A percentile compares a stretch with the other conserved stretches of the same genome.
Conservation (phyloP, 495 filamentous ascomycete genomes). For the Aspergillus panamensis region DNA sequence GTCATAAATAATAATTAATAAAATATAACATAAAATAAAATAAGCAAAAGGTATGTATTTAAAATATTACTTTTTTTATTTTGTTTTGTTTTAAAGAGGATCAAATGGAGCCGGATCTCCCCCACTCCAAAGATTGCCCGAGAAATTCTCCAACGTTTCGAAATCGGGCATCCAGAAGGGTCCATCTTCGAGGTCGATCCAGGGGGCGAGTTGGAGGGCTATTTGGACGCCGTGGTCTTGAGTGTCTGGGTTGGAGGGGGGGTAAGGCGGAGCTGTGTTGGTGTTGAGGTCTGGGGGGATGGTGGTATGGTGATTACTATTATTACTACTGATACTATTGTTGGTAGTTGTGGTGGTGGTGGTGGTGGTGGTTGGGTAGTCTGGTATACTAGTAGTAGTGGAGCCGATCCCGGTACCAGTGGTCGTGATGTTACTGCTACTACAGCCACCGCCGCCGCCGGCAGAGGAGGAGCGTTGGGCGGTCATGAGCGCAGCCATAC, state of each 20-base stretch:
- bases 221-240: constrained; percentile 41
- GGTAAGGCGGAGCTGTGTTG: background rate
- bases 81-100: constrained; percentile 22
- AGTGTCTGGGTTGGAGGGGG: constrained; percentile 11
- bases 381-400: background rate
- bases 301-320: constrained; percentile 6
- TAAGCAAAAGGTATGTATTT: no score
- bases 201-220: constrained; percentile 45
- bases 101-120: constrained; percentile 36
- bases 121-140: constrained; percentile 35
- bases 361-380: background rate
- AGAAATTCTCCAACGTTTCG: constrained; percentile 41
- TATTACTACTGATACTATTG: background rate
- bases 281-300: background rate
- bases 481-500: constrained; percentile 44
- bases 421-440: background rate
- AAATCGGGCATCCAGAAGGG: constrained; percentile 49
- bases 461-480: constrained; percentile 30
- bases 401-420: background rate
- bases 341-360: background rate
- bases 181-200: constrained; percentile 43
- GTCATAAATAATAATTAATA: no score
- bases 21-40: no score
- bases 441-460: background rate
- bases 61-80: no score